A percentile compares a stretch with the other conserved stretches of the same genome.
These are phyloP conservation scores for Parietichytrium sp. DNA, from an alignment of 108 stramenopile genomes.

Conservation along the genomic window DNA sequence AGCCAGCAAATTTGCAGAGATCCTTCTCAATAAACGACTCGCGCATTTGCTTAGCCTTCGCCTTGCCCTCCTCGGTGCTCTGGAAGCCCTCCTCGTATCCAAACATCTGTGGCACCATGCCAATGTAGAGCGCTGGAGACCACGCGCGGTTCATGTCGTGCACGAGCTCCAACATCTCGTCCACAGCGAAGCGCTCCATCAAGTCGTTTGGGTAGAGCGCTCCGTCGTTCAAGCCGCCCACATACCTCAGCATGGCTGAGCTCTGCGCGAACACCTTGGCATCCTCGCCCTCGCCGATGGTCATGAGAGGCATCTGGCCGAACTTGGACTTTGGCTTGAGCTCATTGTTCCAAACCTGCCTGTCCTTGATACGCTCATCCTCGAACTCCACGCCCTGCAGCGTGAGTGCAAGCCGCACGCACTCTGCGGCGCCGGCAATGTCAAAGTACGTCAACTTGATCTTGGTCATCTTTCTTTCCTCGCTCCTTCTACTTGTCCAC, in stretches of 20 bases:
- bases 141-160: conserved; percentile 64
- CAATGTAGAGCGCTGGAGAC: conserved; percentile 54
- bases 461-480: too few relatives aligned
- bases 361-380: conserved; percentile 62
- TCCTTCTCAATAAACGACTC: conserved; percentile 55
- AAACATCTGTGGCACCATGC: conserved; percentile 59
- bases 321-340: conserved; percentile 68
- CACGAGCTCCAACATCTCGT: conserved; percentile 64
- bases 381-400: conserved; percentile 57
- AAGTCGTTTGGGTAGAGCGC: neutral
- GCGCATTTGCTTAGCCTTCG: conserved; percentile 57
- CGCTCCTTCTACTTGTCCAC: too few relatives aligned
- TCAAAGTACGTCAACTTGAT: conserved; percentile 71
- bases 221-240: conserved; percentile 47
- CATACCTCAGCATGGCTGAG: conserved; percentile 65
- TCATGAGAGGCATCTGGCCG: conserved; percentile 66
- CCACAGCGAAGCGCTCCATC: conserved; percentile 51
- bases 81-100: conserved; percentile 61
- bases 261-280: conserved; percentile 52
- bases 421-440: conserved; percentile 70
- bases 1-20: conserved; percentile 58
- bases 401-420: conserved; percentile 59
- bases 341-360: conserved; percentile 59
- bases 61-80: conserved; percentile 61
- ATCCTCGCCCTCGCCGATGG: conserved; percentile 47